These are phyloP conservation scores for Leptodontidium sp. DNA, from an alignment of 2,329 filamentous ascomycete species.

Conservation along the genomic window DNA sequence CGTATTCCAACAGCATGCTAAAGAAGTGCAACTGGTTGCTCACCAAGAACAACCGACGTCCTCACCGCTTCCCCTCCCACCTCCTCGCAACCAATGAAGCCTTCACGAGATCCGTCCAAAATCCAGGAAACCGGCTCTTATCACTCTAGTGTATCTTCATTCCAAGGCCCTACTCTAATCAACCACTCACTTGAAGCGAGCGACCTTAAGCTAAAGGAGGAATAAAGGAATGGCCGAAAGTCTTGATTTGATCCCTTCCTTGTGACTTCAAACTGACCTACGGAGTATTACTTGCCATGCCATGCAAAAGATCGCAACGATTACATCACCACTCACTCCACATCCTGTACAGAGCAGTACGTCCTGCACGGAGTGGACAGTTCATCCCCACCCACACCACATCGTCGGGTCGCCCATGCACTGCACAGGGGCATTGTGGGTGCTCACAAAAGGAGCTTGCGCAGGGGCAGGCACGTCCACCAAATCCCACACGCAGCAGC, in stretches of 20 bases:
- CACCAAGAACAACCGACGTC: neutral
- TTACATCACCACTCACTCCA: slow-evolving; percentile 7
- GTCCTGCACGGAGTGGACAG: too few species aligned
- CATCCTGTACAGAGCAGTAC: neutral
- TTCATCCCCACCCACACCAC: slow-evolving; percentile 12
- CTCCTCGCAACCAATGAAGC: neutral
- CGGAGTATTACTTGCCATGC: neutral
- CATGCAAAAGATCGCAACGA: neutral
- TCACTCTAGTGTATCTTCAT: neutral
- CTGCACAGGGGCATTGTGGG: neutral
- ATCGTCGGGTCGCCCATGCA: slow-evolving; percentile 7
- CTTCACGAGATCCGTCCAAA: neutral
- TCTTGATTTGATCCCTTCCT: neutral
- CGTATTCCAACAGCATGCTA: too few species aligned
- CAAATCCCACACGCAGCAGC: neutral
- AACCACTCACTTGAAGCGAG: neutral
- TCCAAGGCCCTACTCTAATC: neutral
- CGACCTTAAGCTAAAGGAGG: too few species aligned
- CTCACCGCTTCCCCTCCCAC: neutral
- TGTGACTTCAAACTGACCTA: neutral
- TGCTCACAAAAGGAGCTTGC: neutral
- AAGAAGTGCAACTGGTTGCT: too few species aligned
- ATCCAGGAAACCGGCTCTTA: slow-evolving; percentile 12
- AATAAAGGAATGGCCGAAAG: too few species aligned
- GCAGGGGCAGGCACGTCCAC: slow-evolving; percentile 4